Evolutionary conservation across 305 asterid genomes (phyloP).

Genomic region (Vinca major): DNA sequence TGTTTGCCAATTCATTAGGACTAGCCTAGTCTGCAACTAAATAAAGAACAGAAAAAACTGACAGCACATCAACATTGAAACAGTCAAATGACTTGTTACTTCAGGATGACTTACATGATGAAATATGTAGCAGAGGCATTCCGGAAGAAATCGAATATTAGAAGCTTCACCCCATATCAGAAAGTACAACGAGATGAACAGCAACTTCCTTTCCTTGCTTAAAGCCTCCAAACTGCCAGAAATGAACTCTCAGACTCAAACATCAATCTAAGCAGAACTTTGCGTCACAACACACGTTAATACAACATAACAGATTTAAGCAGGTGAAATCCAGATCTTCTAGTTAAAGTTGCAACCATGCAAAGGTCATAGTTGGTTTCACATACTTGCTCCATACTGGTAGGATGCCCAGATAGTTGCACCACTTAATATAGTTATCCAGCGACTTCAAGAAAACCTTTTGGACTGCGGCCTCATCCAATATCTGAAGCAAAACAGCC

Average conservation of each 20-base stretch:
- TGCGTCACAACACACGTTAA: neutral
- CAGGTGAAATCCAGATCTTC: neutral
- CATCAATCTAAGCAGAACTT: neutral
- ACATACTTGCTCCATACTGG: constrained; percentile 97
- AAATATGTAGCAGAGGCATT: constrained; percentile 98
- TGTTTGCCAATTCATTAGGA: neutral
- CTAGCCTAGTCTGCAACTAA: neutral
- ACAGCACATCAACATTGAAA: constrained; percentile 1
- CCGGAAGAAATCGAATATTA: constrained; percentile 92
- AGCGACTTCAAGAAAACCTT: constrained; percentile 78
- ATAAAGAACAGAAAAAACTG: neutral
- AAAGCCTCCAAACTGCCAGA: constrained; percentile 68
- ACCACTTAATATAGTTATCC: constrained; percentile 96
- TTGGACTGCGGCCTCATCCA: constrained; percentile 96
- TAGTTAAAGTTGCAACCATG: constrained; percentile 13
- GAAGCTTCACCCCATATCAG: constrained; percentile 99
- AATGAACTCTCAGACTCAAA: constrained; percentile 7
- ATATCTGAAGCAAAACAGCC: constrained; percentile 42
- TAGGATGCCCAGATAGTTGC: constrained; percentile 62
- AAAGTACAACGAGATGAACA: constrained; percentile 70
- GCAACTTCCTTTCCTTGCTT: constrained; percentile 87
- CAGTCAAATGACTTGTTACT: neutral
- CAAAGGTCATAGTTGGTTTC: constrained; percentile 9
- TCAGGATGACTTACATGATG: constrained; percentile 62
- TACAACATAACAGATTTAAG: neutral